These are phyloP conservation scores for Alternaria arborescens DNA, from an alignment of 2,329 filamentous ascomycete species.

Conservation along the genomic window DNA sequence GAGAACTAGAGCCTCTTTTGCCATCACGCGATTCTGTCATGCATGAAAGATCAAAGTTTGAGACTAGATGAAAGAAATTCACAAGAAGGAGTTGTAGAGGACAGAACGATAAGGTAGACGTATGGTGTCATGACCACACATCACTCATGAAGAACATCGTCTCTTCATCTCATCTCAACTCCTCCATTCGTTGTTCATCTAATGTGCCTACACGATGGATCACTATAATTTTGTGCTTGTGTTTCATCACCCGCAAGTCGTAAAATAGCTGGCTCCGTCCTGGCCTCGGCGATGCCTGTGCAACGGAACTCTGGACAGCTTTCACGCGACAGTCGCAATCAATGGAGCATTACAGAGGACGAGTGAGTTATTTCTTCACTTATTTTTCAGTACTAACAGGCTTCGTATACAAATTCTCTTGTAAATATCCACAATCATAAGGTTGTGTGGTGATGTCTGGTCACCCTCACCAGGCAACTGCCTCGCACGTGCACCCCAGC, in stretches of 20 bases:
- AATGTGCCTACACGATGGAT: rapidly evolving
- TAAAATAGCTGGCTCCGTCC: background rate
- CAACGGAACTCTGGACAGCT: background rate
- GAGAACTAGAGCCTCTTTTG: background rate
- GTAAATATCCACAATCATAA: background rate
- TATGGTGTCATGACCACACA: background rate
- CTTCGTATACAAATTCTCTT: background rate
- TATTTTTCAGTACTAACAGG: too few relatives aligned
- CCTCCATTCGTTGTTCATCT: rapidly evolving
- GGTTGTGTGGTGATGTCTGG: background rate
- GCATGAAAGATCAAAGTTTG: too few relatives aligned
- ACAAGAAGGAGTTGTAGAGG: background rate
- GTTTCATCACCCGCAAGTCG: background rate
- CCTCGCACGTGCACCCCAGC: background rate
- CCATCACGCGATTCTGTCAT: too few relatives aligned
- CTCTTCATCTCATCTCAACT: background rate
- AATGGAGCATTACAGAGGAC: background rate
- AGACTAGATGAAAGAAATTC: too few relatives aligned
- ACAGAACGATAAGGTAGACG: too few relatives aligned
- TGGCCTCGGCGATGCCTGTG: background rate
- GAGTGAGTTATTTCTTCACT: background rate
- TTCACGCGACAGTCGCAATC: background rate
- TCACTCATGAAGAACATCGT: background rate
- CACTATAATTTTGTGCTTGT: rapidly evolving
- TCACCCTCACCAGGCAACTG: background rate